These are phyloP conservation scores for Neonectria sp. DNA, from an alignment of 2,329 filamentous ascomycete genomes.

Conservation along the genomic window DNA sequence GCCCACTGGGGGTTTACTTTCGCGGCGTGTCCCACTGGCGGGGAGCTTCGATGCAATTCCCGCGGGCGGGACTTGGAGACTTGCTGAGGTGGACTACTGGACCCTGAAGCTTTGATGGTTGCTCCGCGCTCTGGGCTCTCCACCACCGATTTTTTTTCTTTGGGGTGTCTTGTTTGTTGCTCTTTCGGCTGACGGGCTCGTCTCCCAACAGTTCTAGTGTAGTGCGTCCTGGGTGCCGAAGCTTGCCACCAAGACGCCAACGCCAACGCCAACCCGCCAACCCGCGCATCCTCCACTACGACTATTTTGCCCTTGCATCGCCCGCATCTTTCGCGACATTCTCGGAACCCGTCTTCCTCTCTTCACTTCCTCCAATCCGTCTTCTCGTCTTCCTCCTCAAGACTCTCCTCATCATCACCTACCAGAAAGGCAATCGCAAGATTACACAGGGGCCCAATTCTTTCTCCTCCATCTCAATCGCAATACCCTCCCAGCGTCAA, in stretches of 20 bases:
- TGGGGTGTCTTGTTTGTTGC: slow-evolving; percentile 41
- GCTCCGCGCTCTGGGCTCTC: slow-evolving; percentile 22
- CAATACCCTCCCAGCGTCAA: slow-evolving; percentile 18
- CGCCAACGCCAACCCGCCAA: slow-evolving; percentile 33
- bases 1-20: slow-evolving; percentile 19
- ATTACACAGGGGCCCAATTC: slow-evolving; percentile 22
- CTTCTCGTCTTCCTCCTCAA: slow-evolving; percentile 25
- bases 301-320: slow-evolving; percentile 43
- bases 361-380: slow-evolving; percentile 16
- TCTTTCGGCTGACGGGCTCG: slow-evolving; percentile 37
- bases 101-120: slow-evolving; percentile 13
- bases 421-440: slow-evolving; percentile 10
- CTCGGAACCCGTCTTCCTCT: slow-evolving; percentile 14
- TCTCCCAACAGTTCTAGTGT: slow-evolving; percentile 51
- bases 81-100: background rate
- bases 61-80: slow-evolving; percentile 1
- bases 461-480: slow-evolving; percentile 26
- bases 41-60: slow-evolving; percentile 9
- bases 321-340: slow-evolving; percentile 39
- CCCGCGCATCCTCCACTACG: slow-evolving; percentile 21
- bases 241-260: slow-evolving; percentile 40
- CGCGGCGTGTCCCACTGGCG: slow-evolving; percentile 2
- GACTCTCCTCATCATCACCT: background rate
- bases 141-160: slow-evolving; percentile 40
- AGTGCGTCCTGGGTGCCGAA: slow-evolving; percentile 43